Evolutionary conservation across 1,139 yeast genomes (phyloP).

Genomic region (Pichia sp.): DNA sequence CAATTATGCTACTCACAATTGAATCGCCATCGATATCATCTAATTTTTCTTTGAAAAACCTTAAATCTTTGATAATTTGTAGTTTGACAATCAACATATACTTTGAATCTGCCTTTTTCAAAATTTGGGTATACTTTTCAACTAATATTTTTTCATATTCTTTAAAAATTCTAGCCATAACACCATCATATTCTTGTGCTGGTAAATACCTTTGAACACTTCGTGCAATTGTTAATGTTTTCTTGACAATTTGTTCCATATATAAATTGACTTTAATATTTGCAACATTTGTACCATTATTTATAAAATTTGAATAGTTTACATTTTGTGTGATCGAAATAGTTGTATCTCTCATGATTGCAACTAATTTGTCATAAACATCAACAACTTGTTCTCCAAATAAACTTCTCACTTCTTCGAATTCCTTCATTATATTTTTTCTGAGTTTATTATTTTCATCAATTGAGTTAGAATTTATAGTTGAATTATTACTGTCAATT

Average conservation of each 20-base stretch:
- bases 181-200: slow-evolving; percentile 40
- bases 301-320: background rate
- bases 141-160: slow-evolving; percentile 52
- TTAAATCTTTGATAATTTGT: slow-evolving; percentile 54
- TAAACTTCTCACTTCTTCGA: slow-evolving; percentile 31
- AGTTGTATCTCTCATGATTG: slow-evolving; percentile 66
- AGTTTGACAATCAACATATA: slow-evolving; percentile 28
- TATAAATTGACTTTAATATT: slow-evolving; percentile 32
- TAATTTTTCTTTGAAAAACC: slow-evolving; percentile 55
- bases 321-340: slow-evolving; percentile 5
- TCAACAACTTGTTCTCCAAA: slow-evolving; percentile 60
- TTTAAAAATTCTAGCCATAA: slow-evolving; percentile 53
- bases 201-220: slow-evolving; percentile 57
- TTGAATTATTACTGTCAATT: slow-evolving; percentile 2
- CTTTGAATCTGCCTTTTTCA: background rate
- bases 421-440: slow-evolving; percentile 25
- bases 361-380: slow-evolving; percentile 57
- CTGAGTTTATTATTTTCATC: slow-evolving; percentile 3
- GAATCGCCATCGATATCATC: slow-evolving; percentile 56
- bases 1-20: slow-evolving; percentile 62
- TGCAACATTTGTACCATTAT: background rate
- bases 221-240: slow-evolving; percentile 56
- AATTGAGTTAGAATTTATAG: background rate
- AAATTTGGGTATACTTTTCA: slow-evolving; percentile 36
- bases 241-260: slow-evolving; percentile 63